phyloP scores from a whole-genome alignment of 2,329 filamentous ascomycete genomes.

The Pochonia chlamydosporia region DNA sequence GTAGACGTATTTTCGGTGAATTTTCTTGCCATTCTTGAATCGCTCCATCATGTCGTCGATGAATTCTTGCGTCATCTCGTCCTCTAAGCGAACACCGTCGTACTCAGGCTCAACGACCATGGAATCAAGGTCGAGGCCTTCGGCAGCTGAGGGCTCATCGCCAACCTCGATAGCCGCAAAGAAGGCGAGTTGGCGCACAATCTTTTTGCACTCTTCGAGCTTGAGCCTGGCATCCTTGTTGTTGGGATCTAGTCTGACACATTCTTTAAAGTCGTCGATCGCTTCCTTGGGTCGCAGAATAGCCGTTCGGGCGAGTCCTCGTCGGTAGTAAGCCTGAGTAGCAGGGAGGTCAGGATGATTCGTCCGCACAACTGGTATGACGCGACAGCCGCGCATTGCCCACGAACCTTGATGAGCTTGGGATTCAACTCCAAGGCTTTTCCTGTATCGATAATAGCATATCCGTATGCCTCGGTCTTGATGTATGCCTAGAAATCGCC shows the following conservation, averaged over 20 bases:
- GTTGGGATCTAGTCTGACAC: conserved; percentile 76
- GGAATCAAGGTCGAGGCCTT: conserved; percentile 80
- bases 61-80: conserved; percentile 92
- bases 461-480: conserved; percentile 92
- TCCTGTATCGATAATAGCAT: conserved; percentile 83
- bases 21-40: conserved; percentile 93
- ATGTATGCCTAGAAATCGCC: conserved; percentile 67
- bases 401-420: conserved; percentile 74
- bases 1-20: conserved; percentile 95
- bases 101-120: conserved; percentile 80
- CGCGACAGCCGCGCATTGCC: background rate
- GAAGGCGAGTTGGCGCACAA: conserved; percentile 88
- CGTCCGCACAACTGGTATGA: conserved; percentile 3
- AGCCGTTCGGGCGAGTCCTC: conserved; percentile 85
- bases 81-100: conserved; percentile 72
- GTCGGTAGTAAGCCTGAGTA: conserved; percentile 80
- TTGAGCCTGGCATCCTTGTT: conserved; percentile 92
- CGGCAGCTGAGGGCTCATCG: conserved; percentile 86
- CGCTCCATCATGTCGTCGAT: conserved; percentile 95
- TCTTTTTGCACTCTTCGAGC: conserved; percentile 87
- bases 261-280: conserved; percentile 85
- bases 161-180: conserved; percentile 90
- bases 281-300: conserved; percentile 87
- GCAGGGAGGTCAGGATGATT: conserved; percentile 1
- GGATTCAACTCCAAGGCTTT: conserved; percentile 88